Evolutionary conservation across 352 stramenopile species (phyloP), one percentile per base, ranked within the genome.

Genomic region (Phytophthora sansomeana): DNA sequence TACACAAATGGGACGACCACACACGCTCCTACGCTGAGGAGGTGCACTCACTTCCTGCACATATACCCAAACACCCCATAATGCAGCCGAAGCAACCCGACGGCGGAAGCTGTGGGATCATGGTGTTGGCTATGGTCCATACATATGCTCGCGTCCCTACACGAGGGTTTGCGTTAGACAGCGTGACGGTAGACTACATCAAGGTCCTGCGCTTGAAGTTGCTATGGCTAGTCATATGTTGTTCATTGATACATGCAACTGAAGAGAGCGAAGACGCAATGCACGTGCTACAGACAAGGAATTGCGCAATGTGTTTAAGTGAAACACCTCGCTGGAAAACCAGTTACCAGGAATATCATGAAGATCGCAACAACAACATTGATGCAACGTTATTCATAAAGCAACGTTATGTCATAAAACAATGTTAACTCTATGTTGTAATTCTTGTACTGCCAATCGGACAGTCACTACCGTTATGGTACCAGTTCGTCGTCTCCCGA

Each of bases 91-190:
- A 44, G 26, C 38, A 44, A 17, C 38, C 38, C 16, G 38, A 26
- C 16, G 38, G 38, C 26, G n/a, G 16, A 17, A 44, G 38, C 5
- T 44, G 38, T 17, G 38, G 38, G 14, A 24, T 44, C 26, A 44
- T 44, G 38, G n/a, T 44, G 38, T n/a, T 44, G 26, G 38, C 38
- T 6, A 44, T 44, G 38, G n/a, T 44, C 8, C n/a, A 44, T 44
- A 44, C 38, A 8, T 24, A 21, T 42, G 36, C 21, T 17, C 36
- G 36, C 6, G 16, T 21, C 14, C 3, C 36, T 17, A 17, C 36
- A 26, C 38, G 38, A 44, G 16, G 38, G 13, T 44, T 44, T 17
- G 38, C 21, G 16, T 5, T 44, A 44, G n/a, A 44, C n/a, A 44
- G 4, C n/a, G 38, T 44, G 16, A 17, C 4, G 6, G 38, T 7